phyloP scores from a whole-genome alignment of 1,139 yeast species.

The Protomyces macrosporus region DNA sequence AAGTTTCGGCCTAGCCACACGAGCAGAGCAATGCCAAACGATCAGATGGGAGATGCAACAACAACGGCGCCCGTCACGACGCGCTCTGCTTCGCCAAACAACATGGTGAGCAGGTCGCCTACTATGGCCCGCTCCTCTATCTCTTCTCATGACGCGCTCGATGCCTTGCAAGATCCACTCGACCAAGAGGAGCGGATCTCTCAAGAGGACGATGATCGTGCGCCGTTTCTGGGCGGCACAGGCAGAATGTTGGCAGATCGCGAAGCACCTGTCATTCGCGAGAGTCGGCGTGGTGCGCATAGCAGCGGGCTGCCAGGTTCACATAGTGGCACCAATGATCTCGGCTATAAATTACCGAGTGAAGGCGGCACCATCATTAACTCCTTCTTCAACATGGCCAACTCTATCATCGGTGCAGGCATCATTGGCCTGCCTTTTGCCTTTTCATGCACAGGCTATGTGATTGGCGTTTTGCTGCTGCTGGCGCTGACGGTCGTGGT shows the following conservation, averaged over 20 bases:
- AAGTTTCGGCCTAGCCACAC: too few relatives aligned
- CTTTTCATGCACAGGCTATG: conserved; percentile 67
- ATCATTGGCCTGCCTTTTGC: conserved; percentile 93
- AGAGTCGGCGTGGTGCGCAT: conserved; percentile 1
- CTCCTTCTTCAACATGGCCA: conserved; percentile 35
- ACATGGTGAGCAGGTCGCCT: too few relatives aligned
- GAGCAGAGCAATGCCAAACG: too few relatives aligned
- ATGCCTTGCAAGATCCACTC: conserved; percentile 13
- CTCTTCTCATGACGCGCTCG: conserved; percentile 1
- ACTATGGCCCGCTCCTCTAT: too few relatives aligned
- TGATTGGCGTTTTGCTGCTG: conserved; percentile 66
- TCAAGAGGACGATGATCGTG: conserved; percentile 19
- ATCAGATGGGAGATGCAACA: too few relatives aligned
- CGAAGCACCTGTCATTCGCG: conserved; percentile 18
- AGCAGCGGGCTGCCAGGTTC: neutral
- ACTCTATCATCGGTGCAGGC: conserved; percentile 54
- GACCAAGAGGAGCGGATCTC: conserved; percentile 5
- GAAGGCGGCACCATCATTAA: conserved; percentile 26
- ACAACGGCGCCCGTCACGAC: too few relatives aligned
- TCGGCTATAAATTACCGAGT: conserved; percentile 15
- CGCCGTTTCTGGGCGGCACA: conserved; percentile 21
- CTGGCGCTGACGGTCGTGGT: conserved; percentile 59
- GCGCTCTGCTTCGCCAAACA: too few relatives aligned
- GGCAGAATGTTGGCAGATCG: conserved; percentile 16
- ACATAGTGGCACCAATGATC: neutral